These are phyloP conservation scores for Candida odintsovae DNA, from an alignment of 805 yeast species.

Conservation along the genomic window DNA sequence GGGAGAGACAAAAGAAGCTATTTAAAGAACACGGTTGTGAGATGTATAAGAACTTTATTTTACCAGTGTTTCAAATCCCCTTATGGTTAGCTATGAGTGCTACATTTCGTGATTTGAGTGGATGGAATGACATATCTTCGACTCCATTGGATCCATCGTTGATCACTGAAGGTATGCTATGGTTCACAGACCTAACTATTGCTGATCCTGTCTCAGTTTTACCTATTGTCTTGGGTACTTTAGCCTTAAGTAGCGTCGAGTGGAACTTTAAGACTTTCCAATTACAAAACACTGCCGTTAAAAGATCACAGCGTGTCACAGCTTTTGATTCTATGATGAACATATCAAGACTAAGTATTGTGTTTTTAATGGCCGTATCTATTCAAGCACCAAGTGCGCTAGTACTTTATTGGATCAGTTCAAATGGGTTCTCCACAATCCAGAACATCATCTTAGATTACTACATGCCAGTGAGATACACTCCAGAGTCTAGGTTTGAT, in stretches of 20 bases:
- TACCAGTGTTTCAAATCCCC: conserved; percentile 83
- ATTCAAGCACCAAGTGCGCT: conserved; percentile 84
- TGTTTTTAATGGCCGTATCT: conserved; percentile 76
- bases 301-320: conserved; percentile 45
- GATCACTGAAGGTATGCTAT: conserved; percentile 47
- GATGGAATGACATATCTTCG: conserved; percentile 34
- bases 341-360: conserved; percentile 66
- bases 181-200: conserved; percentile 56
- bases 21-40: conserved; percentile 66
- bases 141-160: conserved; percentile 44
- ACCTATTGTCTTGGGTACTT: conserved; percentile 67
- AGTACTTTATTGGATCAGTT: conserved; percentile 85
- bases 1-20: conserved; percentile 67
- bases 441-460: conserved; percentile 71
- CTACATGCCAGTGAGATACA: conserved; percentile 21
- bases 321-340: conserved; percentile 61
- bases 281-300: conserved; percentile 30
- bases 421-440: conserved; percentile 67
- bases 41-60: conserved; percentile 68
- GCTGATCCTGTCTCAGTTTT: conserved; percentile 57
- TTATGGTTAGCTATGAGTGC: conserved; percentile 77
- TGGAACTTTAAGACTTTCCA: conserved; percentile 69
- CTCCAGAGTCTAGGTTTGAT: conserved; percentile 6
- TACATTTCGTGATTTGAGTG: conserved; percentile 70
- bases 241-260: conserved; percentile 74